A percentile compares a stretch with the other conserved stretches of the same genome.
Conservation (phyloP, 306 rosid species). For the Vigna angularis region DNA sequence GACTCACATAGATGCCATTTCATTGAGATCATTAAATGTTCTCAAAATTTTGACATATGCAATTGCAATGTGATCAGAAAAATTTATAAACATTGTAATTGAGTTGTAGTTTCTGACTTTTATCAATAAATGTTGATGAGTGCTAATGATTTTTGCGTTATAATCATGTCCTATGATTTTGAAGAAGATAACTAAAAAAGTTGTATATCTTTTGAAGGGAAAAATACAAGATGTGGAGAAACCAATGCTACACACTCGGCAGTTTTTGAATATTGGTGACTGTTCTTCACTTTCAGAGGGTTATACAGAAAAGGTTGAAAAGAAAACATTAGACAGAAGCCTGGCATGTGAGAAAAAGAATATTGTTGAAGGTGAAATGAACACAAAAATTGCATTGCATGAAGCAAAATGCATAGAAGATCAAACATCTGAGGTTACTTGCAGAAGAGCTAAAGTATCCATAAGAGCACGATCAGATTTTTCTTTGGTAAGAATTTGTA, state of each 20-base stretch:
- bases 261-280: constrained; percentile 47
- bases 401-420: constrained; percentile 36
- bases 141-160: not conserved
- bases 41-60: not conserved
- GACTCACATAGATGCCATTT: not conserved
- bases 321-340: constrained; percentile 24
- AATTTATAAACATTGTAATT: not conserved
- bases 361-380: constrained; percentile 20
- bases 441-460: constrained; percentile 58
- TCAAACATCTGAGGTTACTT: constrained; percentile 27
- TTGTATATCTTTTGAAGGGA: constrained; percentile 24
- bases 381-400: constrained; percentile 36
- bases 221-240: constrained; percentile 23
- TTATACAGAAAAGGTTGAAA: constrained; percentile 26
- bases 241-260: constrained; percentile 30
- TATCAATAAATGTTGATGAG: not conserved
- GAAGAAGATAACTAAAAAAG: not conserved
- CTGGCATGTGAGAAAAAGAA: constrained; percentile 10
- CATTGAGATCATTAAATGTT: not conserved
- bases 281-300: constrained; percentile 17
- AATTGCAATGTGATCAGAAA: not conserved
- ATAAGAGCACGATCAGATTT: constrained; percentile 54
- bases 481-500: constrained; percentile 47
- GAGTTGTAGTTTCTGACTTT: not conserved
- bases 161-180: not conserved